Base-by-base conservation (phyloP, 2,329 filamentous ascomycete genomes). In the Nemania sp. region DNA sequence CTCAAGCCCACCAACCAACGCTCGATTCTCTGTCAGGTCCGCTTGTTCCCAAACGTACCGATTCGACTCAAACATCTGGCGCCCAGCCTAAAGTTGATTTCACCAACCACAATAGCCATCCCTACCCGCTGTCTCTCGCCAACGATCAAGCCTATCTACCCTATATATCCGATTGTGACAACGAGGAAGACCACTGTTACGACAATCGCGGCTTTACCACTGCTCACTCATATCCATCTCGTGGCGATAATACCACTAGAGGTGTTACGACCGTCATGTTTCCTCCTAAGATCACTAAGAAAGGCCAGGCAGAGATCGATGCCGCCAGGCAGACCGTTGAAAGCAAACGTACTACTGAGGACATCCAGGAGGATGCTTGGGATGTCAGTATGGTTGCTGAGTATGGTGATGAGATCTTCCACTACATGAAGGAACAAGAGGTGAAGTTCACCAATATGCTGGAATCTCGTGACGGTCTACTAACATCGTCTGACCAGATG, bases 311-410 rank as follows among this genome's bases (percentile, higher is more conserved):
- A 43, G 94, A 98, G 81, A 84, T 98, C 47, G 89, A 91, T 15
- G 79, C 84, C 20, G 87, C 87, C 2, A 90, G 87, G 74, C 77
- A 85, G 6, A 85, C 90, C 68, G 92, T 97, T 15, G 88, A 93
- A 72, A 81, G 83, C 32, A 89, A 87, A 29, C 86, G 88, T 27
- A 89, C 89, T 0, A 79, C 83, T 4, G 92, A 96, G 66, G 94
- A 97, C 66, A 84, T 94, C 52, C 92, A 97, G 70, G 95, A 98
- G 72, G 95, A 98, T 78, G 85, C 87, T 60, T 97, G 92, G 89
- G 96, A 98, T 77, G 93, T 95, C 38, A 97, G 93, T 78, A 98
- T 99, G 96, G 96, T 98, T 58, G 92, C 94, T 11, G 95, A 98
- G 78, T 99, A 99, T 77, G 92, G 92, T 55, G 93, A 97, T 18